Base-by-base conservation (phyloP, 2,329 filamentous ascomycete genomes). In the Cordyceps javanica region DNA sequence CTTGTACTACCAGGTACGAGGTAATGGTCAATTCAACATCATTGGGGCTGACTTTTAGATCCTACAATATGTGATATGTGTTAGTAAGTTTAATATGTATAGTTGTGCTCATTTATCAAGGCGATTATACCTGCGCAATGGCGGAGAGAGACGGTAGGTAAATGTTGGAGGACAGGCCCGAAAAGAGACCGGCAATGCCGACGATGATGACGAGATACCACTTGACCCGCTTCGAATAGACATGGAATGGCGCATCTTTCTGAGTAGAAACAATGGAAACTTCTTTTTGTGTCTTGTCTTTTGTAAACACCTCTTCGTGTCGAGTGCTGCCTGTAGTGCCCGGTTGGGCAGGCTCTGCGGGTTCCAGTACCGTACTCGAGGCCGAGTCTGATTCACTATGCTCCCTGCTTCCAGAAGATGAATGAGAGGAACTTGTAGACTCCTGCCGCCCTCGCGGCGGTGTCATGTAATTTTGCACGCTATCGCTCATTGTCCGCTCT, bases 161-260 rank as follows among this genome's bases (percentile, higher is more conserved):
- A 52, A 82, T 80, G 59, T 77, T 79, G 32, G 74, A 75, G 3
- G 78, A 77, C 13, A 79, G 62, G 1, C 80, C 79, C 3, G 79
- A 81, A 67, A 83, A 81, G 30, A 82, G 68, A 1, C 75, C 77
- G 1, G 78, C 80, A 1, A 77, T 64, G 2, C 77, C 74, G 25
- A 80, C 75, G 52, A 78, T 77, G 64, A 75, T 70, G 25, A 80
- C 73, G 34, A 81, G 73, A 60, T 75, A 63, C 59, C 74, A 70
- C 63, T 79, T 81, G 32, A 50, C 6, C 14, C 30, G 1, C 25
- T 25, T 36, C 3, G 46, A 50, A 32, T 9, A 50, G 1, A 50
- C 46, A 26, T 50, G 46, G 14, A 50, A 38, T 16, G 46, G 46
- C 8, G 45, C 16, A 26, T 26, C 26, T 11, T 30, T 42, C 14